These are phyloP conservation scores for Logfia minima DNA, from an alignment of 129 eudicot genomes.

Conservation along the genomic window DNA sequence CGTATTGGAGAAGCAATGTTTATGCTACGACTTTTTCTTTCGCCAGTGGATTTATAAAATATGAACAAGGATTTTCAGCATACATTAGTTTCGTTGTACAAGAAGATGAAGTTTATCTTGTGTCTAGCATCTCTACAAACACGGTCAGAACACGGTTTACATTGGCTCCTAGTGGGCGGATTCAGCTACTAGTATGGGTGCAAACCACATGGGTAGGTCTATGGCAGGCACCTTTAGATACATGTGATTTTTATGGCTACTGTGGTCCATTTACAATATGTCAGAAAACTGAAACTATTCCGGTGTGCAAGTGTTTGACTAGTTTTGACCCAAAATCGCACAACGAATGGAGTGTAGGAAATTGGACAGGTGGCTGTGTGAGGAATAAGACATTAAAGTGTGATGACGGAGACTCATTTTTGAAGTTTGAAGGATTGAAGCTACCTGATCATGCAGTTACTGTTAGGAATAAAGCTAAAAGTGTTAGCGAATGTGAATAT, in stretches of 20 bases:
- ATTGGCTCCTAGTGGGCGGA: slow-evolving; percentile 28
- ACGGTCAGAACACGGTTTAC: slow-evolving; percentile 18
- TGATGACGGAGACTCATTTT: slow-evolving; percentile 25
- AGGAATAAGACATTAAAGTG: slow-evolving; percentile 25
- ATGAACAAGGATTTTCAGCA: slow-evolving; percentile 21
- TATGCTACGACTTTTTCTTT: slow-evolving; percentile 20
- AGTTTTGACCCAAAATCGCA: slow-evolving; percentile 38
- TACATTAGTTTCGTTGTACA: slow-evolving; percentile 26
- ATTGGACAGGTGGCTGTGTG: slow-evolving; percentile 41
- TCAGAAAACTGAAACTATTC: neutral
- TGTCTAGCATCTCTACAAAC: slow-evolving; percentile 15
- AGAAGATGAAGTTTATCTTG: slow-evolving; percentile 30
- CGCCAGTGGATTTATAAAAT: slow-evolving; percentile 5
- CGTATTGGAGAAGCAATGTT: slow-evolving; percentile 54
- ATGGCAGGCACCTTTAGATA: slow-evolving; percentile 27
- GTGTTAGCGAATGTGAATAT: slow-evolving; percentile 25
- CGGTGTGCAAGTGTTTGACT: slow-evolving; percentile 35
- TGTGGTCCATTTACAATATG: slow-evolving; percentile 46
- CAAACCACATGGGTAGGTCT: slow-evolving; percentile 32
- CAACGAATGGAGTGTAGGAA: slow-evolving; percentile 32
- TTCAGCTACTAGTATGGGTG: slow-evolving; percentile 27
- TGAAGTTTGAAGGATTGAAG: slow-evolving; percentile 30
- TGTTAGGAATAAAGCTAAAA: slow-evolving; percentile 6
- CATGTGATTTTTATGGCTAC: slow-evolving; percentile 34
- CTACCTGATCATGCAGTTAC: slow-evolving; percentile 38